A percentile compares a stretch with the other conserved stretches of the same genome.
Evolutionary conservation across 129 eudicot species (phyloP).

Genomic region (Tagetes erecta): DNA sequence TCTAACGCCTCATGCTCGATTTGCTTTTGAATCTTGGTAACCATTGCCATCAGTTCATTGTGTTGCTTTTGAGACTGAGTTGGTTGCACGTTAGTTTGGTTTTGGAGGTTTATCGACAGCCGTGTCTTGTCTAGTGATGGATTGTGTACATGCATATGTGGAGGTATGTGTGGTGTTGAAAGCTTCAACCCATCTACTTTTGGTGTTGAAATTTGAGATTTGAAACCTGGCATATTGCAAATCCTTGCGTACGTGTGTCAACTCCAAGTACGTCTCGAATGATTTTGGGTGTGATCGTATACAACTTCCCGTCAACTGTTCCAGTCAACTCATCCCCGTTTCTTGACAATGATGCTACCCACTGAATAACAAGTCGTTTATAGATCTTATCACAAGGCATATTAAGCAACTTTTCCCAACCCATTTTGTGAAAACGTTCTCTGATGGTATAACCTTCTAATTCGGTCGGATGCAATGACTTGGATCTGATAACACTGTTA

Average conservation of each 20-base stretch:
- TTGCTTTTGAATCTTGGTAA: conserved; percentile 6
- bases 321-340: not conserved
- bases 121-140: too few relatives aligned
- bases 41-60: not conserved
- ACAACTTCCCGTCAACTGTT: too few relatives aligned
- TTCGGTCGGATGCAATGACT: conserved; percentile 1
- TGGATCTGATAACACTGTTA: not conserved
- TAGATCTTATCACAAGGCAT: conserved; percentile 9
- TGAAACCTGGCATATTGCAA: too few relatives aligned
- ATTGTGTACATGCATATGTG: too few relatives aligned
- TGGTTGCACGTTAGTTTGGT: not conserved
- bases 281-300: too few relatives aligned
- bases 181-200: too few relatives aligned
- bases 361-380: not conserved
- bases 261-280: too few relatives aligned
- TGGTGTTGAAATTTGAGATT: too few relatives aligned
- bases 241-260: too few relatives aligned
- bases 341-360: conserved; percentile 5
- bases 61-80: not conserved
- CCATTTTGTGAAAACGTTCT: conserved; percentile 2
- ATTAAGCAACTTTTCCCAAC: conserved; percentile 10
- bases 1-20: not conserved
- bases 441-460: conserved; percentile 12
- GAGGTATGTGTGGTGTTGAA: too few relatives aligned
- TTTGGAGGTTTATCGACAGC: not conserved